phyloP scores from a whole-genome alignment of 805 yeast species.

The Kuraishia floccosa region DNA sequence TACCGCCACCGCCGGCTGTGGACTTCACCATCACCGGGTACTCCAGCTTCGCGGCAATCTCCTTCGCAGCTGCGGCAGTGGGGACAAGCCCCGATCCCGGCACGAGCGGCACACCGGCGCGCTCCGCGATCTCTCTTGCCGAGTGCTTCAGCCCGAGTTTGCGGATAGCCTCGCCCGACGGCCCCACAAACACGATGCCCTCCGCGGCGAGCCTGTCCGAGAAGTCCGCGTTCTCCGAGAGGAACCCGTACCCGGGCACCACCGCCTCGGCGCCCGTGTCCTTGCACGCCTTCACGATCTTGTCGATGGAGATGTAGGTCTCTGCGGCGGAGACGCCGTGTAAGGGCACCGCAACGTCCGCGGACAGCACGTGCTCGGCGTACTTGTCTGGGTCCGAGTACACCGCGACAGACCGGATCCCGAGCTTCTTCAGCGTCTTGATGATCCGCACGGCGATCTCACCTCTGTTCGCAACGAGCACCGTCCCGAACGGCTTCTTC shows the following conservation, averaged over 20 bases:
- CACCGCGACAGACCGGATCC: conserved; percentile 73
- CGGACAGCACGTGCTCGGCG: conserved; percentile 74
- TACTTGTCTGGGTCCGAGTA: conserved; percentile 87
- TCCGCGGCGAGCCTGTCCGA: conserved; percentile 78
- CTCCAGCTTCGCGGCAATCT: conserved; percentile 60
- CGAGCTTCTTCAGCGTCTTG: conserved; percentile 71
- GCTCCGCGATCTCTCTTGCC: conserved; percentile 86
- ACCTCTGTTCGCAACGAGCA: conserved; percentile 95
- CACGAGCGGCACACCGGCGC: conserved; percentile 90
- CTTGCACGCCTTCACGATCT: conserved; percentile 79
- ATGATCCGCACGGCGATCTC: conserved; percentile 95
- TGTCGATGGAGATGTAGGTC: conserved; percentile 78
- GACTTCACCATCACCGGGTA: conserved; percentile 95
- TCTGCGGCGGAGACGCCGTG: conserved; percentile 82
- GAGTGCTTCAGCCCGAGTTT: conserved; percentile 91
- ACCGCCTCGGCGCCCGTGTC: conserved; percentile 85
- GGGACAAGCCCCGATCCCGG: conserved; percentile 91
- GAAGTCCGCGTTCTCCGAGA: conserved; percentile 93
- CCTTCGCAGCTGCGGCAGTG: conserved; percentile 61
- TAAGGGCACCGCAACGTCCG: conserved; percentile 74
- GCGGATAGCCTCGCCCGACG: conserved; percentile 87
- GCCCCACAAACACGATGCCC: conserved; percentile 93
- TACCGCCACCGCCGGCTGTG: conserved; percentile 99
- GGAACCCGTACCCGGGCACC: conserved; percentile 95
- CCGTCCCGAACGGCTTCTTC: conserved; percentile 62